Percentiles rank a stretch among this genome's conserved stretches.
phyloP scores from a whole-genome alignment of 805 yeast species.

The Cyberlindnera subsufficiens region DNA sequence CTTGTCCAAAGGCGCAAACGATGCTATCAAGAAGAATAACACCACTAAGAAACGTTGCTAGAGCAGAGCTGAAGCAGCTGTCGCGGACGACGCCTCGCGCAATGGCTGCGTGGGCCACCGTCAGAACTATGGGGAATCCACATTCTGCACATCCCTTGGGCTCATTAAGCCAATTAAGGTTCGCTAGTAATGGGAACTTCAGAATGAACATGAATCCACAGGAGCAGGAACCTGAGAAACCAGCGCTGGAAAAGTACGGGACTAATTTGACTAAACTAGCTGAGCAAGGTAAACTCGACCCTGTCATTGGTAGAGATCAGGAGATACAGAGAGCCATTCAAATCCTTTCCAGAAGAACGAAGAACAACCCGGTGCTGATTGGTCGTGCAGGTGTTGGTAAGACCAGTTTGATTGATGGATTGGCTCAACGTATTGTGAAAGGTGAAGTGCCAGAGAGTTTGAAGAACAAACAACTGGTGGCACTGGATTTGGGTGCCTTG shows the following conservation, averaged over 20 bases:
- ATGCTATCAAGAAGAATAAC: neutral
- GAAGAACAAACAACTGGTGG: constrained; percentile 77
- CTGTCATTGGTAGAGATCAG: constrained; percentile 95
- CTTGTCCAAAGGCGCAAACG: too few species aligned
- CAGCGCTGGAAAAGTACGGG: constrained; percentile 82
- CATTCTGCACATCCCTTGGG: neutral
- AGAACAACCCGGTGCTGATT: constrained; percentile 90
- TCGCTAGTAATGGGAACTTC: constrained; percentile 8
- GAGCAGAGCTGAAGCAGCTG: neutral
- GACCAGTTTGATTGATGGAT: constrained; percentile 93
- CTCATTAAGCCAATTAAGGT: neutral
- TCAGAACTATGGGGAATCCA: neutral
- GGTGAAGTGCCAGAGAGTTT: constrained; percentile 94
- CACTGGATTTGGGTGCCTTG: constrained; percentile 82
- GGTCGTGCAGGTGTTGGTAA: constrained; percentile 99
- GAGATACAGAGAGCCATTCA: constrained; percentile 92
- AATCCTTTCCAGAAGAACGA: constrained; percentile 85
- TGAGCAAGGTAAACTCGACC: constrained; percentile 84
- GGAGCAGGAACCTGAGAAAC: constrained; percentile 41
- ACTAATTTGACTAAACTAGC: constrained; percentile 84
- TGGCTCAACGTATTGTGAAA: constrained; percentile 86
- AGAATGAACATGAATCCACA: constrained; percentile 35
- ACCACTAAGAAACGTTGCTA: neutral
- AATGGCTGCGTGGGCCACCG: neutral
- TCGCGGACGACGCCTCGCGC: neutral